Evolutionary conservation across 768 basidiomycete genomes (phyloP).

Genomic region (Pleurotus eryngii): DNA sequence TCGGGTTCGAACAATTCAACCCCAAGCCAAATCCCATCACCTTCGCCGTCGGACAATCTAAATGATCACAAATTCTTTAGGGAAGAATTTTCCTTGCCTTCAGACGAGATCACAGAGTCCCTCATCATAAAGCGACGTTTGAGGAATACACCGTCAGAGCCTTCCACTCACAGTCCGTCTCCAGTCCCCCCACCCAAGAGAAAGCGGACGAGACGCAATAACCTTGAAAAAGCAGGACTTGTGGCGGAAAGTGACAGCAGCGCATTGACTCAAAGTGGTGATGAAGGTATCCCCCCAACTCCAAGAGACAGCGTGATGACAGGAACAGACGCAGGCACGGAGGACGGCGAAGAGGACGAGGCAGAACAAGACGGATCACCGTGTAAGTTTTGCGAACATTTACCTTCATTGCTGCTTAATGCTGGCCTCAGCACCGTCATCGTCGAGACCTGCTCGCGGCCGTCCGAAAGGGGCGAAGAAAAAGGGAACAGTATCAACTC

Average conservation of each 20-base stretch:
- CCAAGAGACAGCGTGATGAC: slow-evolving; percentile 67
- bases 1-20: slow-evolving; percentile 37
- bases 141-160: slow-evolving; percentile 59
- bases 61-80: slow-evolving; percentile 69
- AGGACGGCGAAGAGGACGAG: slow-evolving; percentile 61
- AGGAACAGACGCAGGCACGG: slow-evolving; percentile 68
- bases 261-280: slow-evolving; percentile 78
- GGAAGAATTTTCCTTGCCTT: slow-evolving; percentile 62
- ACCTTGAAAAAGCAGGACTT: slow-evolving; percentile 67
- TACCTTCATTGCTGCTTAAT: neutral
- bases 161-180: slow-evolving; percentile 52
- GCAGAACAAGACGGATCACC: slow-evolving; percentile 59
- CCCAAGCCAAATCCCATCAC: slow-evolving; percentile 56
- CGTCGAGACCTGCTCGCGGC: slow-evolving; percentile 34
- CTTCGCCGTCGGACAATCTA: slow-evolving; percentile 68
- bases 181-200: slow-evolving; percentile 15
- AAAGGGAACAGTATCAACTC: slow-evolving; percentile 15
- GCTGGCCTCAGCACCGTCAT: slow-evolving; percentile 22
- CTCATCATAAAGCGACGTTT: slow-evolving; percentile 62
- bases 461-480: slow-evolving; percentile 30
- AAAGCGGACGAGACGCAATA: slow-evolving; percentile 38
- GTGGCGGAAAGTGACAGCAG: slow-evolving; percentile 83
- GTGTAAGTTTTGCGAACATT: slow-evolving; percentile 35
- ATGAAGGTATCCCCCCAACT: slow-evolving; percentile 59
- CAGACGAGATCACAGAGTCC: slow-evolving; percentile 56